Evolutionary conservation across 192 early-diverging fungal species (phyloP), one percentile per base, ranked within the genome.

Genomic region (Dissophora globulifera): DNA sequence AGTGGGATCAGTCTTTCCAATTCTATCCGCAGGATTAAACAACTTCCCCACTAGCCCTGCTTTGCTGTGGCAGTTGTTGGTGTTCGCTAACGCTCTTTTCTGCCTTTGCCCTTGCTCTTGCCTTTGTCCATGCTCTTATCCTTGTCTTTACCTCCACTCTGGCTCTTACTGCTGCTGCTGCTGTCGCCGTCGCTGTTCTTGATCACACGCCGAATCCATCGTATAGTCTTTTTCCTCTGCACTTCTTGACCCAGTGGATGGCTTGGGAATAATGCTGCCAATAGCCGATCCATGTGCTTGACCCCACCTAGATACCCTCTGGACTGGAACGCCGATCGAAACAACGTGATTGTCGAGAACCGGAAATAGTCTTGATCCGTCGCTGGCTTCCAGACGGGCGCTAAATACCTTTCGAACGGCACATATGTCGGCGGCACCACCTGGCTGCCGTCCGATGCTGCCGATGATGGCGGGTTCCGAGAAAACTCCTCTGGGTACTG

Each of bases 311-410:
- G n/a, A 32, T 76, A 57, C 15, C 72, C 72, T 13, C 64, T 42
- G 2, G 51, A 22, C 16, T 27, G 15, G 43, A 76, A 76, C 26
- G 72, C 58, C 0, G 29, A 16, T 41, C 63, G 63, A 32, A 76
- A 76, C 13, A 76, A 38, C 6, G 19, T 62, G 32, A 76, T 20
- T 1, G 47, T 55, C 23, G 53, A 57, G 40, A 67, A 76, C 11
- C 64, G 57, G 40, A 76, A 76, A 19, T 62, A 52, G 1, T 66
- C 72, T 0, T 31, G 8, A 20, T 67, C 56, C 0, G 72, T 76
- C 8, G 30, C 64, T 13, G 51, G 49, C 43, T 57, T 31, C 31
- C 43, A 23, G 1, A 51, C 40, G 4, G 40, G 22, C 13, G 49
- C 63, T 4, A 76, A 29, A 9, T 11, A 13, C 19, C 40, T 32